Evolutionary conservation across 805 yeast species (phyloP).

Genomic region (Candida railenensis): DNA sequence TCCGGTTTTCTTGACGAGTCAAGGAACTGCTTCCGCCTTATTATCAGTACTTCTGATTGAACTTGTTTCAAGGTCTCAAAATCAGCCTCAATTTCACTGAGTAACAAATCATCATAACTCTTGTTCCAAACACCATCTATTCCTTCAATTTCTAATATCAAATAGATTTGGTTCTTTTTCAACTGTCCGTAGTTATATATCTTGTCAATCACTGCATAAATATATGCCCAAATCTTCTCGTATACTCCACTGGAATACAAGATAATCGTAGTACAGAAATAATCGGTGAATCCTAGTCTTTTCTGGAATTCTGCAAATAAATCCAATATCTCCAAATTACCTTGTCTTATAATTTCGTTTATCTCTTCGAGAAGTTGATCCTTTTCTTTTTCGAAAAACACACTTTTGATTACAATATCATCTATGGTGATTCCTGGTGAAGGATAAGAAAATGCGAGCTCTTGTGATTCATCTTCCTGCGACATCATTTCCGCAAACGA

Average conservation of each 20-base stretch:
- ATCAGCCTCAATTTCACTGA: constrained; percentile 2
- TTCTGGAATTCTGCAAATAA: constrained; percentile 6
- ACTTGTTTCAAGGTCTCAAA: background rate
- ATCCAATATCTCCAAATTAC: constrained; percentile 3
- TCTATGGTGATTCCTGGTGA: background rate
- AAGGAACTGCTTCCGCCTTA: background rate
- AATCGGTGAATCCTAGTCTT: constrained; percentile 18
- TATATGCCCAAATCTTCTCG: constrained; percentile 8
- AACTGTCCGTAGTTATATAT: constrained; percentile 1
- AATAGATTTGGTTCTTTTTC: constrained; percentile 5
- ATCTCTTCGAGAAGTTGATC: background rate
- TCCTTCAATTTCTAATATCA: constrained; percentile 8
- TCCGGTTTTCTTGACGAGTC: background rate
- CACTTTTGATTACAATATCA: background rate
- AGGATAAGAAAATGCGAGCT: constrained; percentile 4
- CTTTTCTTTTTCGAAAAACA: background rate
- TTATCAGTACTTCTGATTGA: background rate
- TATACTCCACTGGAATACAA: constrained; percentile 14
- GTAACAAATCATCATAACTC: constrained; percentile 10
- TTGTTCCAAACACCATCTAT: constrained; percentile 15
- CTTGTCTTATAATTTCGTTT: constrained; percentile 3
- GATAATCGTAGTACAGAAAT: constrained; percentile 16
- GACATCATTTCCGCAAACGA: background rate
- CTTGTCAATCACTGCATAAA: constrained; percentile 8
- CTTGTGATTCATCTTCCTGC: background rate